Evolutionary conservation across 805 yeast genomes (phyloP), one percentile per base, ranked within the genome.

Genomic region (Starmerella apis): DNA sequence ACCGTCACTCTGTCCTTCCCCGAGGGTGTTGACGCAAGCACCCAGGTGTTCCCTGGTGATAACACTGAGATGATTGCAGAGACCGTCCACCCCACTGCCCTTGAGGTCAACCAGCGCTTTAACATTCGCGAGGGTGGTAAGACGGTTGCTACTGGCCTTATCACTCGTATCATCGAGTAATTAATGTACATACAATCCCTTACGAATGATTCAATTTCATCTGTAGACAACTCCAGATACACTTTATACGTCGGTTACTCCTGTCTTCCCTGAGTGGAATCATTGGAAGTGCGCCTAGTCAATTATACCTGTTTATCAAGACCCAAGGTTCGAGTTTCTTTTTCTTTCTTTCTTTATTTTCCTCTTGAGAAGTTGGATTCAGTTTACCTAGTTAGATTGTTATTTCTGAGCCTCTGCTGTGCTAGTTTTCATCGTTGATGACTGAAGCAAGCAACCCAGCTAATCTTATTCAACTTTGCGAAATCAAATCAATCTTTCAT

Each of bases 101-200:
- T 92, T 58, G 98, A 92, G 77, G 81, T 83, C 63, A 94, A 94
- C 70, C 96, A 88, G 77, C 85, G 97, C 74, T 92, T 92, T 83
- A 92, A 92, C 81, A 78, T 92, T 70, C 92, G 98, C 81, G 98
- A 92, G 76, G 96, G 97, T 74, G 96, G 96, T 69, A 85, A 83
- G 76, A 92, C 98, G 59, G 96, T 92, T 60, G 98, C 96, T 72
- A 92, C 98, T 60, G 98, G 98, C 76, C 75, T 92, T 75, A 79
- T 92, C 63, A 92, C 98, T 64, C 82, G 95, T 72, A 81, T 86
- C 69, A 69, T 85, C 59, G 90, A 82, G 68, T 79, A 51, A 46
- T 14, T 14, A 65, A 31, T 46, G 53, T 39, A 49, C 43, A 49
- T 46, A 53, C 36, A 18, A 16, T 13, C 5, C 24, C 13, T 36